Percentiles rank a stretch among this genome's conserved stretches.
Evolutionary conservation across 2,329 filamentous ascomycete genomes (phyloP).

Genomic region (Aspergillaceae sp.): DNA sequence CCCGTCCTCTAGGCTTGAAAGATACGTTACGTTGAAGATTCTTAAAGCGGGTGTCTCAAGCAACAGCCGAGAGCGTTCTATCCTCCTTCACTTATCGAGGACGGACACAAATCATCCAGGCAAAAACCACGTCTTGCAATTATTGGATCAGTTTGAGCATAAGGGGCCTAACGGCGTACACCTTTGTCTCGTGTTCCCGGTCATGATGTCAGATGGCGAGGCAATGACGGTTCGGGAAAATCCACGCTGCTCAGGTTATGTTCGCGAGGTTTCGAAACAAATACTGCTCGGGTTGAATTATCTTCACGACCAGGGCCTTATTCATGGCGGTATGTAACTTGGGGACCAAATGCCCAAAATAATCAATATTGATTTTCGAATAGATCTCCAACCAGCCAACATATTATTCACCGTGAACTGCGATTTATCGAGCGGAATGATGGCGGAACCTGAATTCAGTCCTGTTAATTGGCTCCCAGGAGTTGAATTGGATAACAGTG

Average conservation of each 20-base stretch:
- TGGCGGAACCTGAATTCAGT: slow-evolving; percentile 3
- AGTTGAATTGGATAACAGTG: slow-evolving; percentile 5
- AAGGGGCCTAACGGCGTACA: slow-evolving; percentile 15
- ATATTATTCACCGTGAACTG: slow-evolving; percentile 6
- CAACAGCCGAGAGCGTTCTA: no score
- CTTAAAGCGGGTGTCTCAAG: no score
- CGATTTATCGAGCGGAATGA: neutral
- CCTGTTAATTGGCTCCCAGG: slow-evolving; percentile 4
- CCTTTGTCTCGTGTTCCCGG: slow-evolving; percentile 17
- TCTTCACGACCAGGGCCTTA: neutral
- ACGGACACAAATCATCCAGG: no score
- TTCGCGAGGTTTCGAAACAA: slow-evolving; percentile 5
- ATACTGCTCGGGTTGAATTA: slow-evolving; percentile 3
- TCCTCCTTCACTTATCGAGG: no score
- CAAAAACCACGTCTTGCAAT: no score
- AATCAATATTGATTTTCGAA: neutral
- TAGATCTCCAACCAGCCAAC: slow-evolving; percentile 8
- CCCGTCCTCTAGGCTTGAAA: no score
- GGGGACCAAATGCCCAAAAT: neutral
- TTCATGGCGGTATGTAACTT: slow-evolving; percentile 6
- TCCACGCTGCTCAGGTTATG: slow-evolving; percentile 7
- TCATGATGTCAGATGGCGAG: slow-evolving; percentile 17
- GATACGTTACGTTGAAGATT: no score
- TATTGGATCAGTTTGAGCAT: slow-evolving; percentile 9
- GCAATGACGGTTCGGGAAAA: slow-evolving; percentile 8